Evolutionary conservation across 805 yeast species (phyloP), one percentile per base, ranked within the genome.

Genomic region (Cyberlindnera suaveolens): DNA sequence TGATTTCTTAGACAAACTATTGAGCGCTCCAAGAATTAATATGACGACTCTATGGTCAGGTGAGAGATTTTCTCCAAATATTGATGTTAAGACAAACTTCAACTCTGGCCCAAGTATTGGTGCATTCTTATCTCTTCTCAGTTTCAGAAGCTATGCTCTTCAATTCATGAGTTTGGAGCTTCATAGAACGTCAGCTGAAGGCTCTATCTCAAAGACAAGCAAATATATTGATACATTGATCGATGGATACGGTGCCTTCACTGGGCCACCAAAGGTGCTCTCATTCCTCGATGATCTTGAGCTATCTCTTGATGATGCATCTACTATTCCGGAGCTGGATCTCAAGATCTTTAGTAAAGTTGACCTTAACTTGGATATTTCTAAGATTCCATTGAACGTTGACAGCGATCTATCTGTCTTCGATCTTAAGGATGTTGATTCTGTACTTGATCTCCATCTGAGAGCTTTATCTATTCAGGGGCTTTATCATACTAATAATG

Each of bases 81-180:
- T 74, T 34, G 62, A 58, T 17, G 27, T 19, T 3, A 54, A 57
- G 15, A 54, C 62, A 1, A 34, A 48, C 1, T 65, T 68, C 43
- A 55, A 57, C 34, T 49, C 57, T 3, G 58, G 63, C 7, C 61
- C 65, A 17, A 56, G 69, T 1, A 63, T 73, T 46, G 75, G 80
- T 30, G 68, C 91, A 0, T 67, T 87, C 38, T 63, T 78, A 26
- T 68, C 80, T 2, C 83, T 86, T 50, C 71, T 82, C 40, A 71
- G 67, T 34, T 80, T 77, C 49, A 72, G 96, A 53, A 72, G 78
- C 35, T 65, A 71, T 16, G 64, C 83, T 13, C 64, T 87, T 19
- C 85, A 84, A 49, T 78, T 80, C 52, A 63, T 87, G 46, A 75
- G 90, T 15, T 63, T 83, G 42, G 95, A 88, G 50, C 68, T 91